phyloP scores from a whole-genome alignment of 192 early-diverging fungal genomes.

The Coemansia sp. region DNA sequence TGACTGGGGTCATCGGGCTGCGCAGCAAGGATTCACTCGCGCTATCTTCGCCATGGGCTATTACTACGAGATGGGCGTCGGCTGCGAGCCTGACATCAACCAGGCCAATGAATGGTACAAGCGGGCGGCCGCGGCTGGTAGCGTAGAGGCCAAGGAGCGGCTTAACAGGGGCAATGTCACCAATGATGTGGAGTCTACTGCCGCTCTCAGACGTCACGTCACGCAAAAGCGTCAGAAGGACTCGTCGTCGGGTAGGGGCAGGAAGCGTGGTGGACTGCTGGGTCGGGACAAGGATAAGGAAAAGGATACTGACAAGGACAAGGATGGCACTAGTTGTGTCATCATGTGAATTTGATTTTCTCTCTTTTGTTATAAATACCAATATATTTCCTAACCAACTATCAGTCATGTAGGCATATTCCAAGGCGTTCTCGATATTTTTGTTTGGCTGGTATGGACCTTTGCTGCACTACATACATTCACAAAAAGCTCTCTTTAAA shows the following conservation, averaged over 20 bases:
- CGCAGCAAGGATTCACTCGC: conserved; percentile 72
- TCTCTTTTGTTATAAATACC: neutral
- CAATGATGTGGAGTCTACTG: conserved; percentile 30
- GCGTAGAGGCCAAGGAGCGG: conserved; percentile 54
- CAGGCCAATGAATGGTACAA: conserved; percentile 68
- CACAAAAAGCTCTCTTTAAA: no score
- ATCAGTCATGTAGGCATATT: neutral
- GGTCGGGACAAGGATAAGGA: conserved; percentile 30
- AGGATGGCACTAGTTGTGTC: conserved; percentile 43
- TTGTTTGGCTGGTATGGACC: no score
- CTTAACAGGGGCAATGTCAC: conserved; percentile 37
- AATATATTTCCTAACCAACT: neutral
- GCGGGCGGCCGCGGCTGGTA: conserved; percentile 63
- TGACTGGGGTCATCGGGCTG: conserved; percentile 82
- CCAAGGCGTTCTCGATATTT: no score
- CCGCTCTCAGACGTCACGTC: conserved; percentile 52
- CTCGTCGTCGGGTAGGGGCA: conserved; percentile 23
- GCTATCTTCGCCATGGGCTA: conserved; percentile 94
- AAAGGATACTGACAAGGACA: conserved; percentile 33
- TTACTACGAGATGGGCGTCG: conserved; percentile 82
- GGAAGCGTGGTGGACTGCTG: conserved; percentile 34
- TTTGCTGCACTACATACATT: no score
- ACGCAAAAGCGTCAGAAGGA: conserved; percentile 60
- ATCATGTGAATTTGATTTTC: conserved; percentile 38
- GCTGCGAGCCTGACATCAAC: conserved; percentile 56